These are phyloP conservation scores for Ceratobasidium sp. DNA, from an alignment of 1,284 basidiomycete genomes.

Conservation along the genomic window DNA sequence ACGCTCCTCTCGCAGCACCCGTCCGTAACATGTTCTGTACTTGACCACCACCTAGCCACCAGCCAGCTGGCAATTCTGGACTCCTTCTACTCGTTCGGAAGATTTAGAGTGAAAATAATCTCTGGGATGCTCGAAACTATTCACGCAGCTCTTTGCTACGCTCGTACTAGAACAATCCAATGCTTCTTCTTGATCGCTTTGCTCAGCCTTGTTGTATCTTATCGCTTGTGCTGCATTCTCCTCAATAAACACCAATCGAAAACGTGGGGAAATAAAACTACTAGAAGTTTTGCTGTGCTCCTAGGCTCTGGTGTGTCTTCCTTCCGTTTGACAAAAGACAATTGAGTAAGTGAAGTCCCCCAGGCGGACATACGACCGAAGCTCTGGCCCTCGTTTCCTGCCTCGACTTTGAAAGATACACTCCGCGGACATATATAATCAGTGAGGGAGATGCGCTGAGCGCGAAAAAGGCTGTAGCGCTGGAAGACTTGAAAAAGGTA, in stretches of 20 bases:
- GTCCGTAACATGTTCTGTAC: not conserved
- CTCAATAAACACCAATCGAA: not conserved
- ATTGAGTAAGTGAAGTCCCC: conserved; percentile 10
- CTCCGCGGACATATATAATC: conserved; percentile 84
- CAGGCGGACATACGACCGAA: conserved; percentile 97
- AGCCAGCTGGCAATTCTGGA: not conserved
- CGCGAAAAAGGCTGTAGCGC: conserved; percentile 73
- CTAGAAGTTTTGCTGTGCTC: conserved; percentile 67
- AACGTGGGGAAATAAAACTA: conserved; percentile 43
- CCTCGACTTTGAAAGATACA: conserved; percentile 83
- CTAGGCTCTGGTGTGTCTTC: conserved; percentile 69
- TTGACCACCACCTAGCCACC: not conserved
- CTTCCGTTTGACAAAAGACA: conserved; percentile 35
- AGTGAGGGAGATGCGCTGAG: conserved; percentile 88
- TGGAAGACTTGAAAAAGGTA: conserved; percentile 69
- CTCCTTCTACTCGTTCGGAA: not conserved
- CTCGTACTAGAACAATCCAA: conserved; percentile 6
- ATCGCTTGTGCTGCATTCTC: conserved; percentile 9
- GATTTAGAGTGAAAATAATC: no score
- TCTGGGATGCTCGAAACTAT: no score
- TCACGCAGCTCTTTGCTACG: conserved; percentile 3
- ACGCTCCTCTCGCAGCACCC: not conserved
- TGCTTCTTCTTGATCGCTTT: not conserved
- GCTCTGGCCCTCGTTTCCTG: conserved; percentile 82
- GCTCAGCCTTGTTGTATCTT: conserved; percentile 32